Percentiles rank a stretch among this genome's conserved stretches.
phyloP scores from a whole-genome alignment of 2,329 filamentous ascomycete species.

The Hypoxylon sp. region DNA sequence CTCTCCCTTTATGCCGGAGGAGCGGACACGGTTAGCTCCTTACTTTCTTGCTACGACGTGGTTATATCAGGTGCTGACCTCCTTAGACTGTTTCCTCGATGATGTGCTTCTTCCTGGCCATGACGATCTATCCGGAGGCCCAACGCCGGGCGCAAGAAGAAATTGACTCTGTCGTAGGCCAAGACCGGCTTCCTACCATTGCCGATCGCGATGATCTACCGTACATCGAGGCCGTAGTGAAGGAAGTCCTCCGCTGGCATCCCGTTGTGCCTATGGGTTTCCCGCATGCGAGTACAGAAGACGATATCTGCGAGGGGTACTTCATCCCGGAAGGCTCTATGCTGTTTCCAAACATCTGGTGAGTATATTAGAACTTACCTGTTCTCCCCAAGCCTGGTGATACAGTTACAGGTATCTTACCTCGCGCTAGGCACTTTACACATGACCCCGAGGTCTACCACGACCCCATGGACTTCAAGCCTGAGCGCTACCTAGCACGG shows the following conservation, averaged over 20 bases:
- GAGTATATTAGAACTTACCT: neutral
- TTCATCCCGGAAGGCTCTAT: slow-evolving; percentile 36
- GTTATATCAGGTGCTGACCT: neutral
- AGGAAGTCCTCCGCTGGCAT: slow-evolving; percentile 47
- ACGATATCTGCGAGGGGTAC: slow-evolving; percentile 33
- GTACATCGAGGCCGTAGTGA: slow-evolving; percentile 46
- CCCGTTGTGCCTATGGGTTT: slow-evolving; percentile 50
- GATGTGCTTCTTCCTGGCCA: slow-evolving; percentile 59
- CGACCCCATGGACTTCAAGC: slow-evolving; percentile 50
- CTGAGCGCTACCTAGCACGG: slow-evolving; percentile 50
- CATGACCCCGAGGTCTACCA: slow-evolving; percentile 73
- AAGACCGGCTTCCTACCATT: slow-evolving; percentile 44
- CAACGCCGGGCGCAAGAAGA: slow-evolving; percentile 54
- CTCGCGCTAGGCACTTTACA: slow-evolving; percentile 51
- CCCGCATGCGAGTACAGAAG: slow-evolving; percentile 49
- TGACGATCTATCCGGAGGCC: slow-evolving; percentile 60
- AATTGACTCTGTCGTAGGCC: slow-evolving; percentile 50
- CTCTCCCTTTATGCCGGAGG: slow-evolving; percentile 42
- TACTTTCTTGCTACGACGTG: neutral
- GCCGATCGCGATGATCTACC: slow-evolving; percentile 43
- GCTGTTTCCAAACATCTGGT: slow-evolving; percentile 12
- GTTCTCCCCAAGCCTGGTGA: too few species aligned
- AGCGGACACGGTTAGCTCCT: slow-evolving; percentile 43
- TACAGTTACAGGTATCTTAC: too few species aligned
- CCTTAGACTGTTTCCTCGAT: slow-evolving; percentile 56